Base-by-base conservation (phyloP, 2,329 filamentous ascomycete genomes). In the Claviceps paspali region DNA sequence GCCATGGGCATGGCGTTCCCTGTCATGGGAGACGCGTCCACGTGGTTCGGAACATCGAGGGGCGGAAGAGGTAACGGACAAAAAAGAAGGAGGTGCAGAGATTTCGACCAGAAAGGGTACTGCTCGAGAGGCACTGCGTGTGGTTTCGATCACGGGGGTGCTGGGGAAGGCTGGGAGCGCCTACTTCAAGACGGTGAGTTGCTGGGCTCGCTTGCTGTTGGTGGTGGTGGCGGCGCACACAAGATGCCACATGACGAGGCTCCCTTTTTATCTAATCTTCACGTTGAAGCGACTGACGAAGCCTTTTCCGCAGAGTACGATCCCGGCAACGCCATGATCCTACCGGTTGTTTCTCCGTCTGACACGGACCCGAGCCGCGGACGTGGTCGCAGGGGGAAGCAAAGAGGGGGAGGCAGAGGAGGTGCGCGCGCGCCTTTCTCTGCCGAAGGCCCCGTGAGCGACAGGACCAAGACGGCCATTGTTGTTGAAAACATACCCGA, bases 401-500 rank as follows among this genome's bases (percentile, higher is more conserved):
- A 46, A 23, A 50, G 52, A 50, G 60, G 55, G 45, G 58, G 51
- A 30, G 57, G 50, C 38, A 61, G 45, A 39, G 52, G 49, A 34
- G 47, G 45, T 27, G 61, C 56, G 4, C 64, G 70, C 23, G 68
- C 78, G 3, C 59, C 73, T 0, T 77, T 83, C 48, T 82, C 82
- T 0, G 65, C 69, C 0, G 67, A 74, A 17, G 76, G 78, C 0
- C 73, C 77, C 0, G 68, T 75, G 19, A 55, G 64, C 35, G 79
- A 86, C 52, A 66, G 59, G 38, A 67, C 65, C 0, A 79, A 76
- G 46, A 79, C 72, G 6, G 74, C 75, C 0, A 70, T 91, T 15
- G 81, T 87, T 2, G 68, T 91, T 3, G 81, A 87, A 51, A 76
- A 78, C 39, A 88, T 91, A 5, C 83, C 83, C 0, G 70, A 79